Evolutionary conservation across 257 asterid species (phyloP), one percentile per base, ranked within the genome.

Genomic region (Knoxia roxburghii): DNA sequence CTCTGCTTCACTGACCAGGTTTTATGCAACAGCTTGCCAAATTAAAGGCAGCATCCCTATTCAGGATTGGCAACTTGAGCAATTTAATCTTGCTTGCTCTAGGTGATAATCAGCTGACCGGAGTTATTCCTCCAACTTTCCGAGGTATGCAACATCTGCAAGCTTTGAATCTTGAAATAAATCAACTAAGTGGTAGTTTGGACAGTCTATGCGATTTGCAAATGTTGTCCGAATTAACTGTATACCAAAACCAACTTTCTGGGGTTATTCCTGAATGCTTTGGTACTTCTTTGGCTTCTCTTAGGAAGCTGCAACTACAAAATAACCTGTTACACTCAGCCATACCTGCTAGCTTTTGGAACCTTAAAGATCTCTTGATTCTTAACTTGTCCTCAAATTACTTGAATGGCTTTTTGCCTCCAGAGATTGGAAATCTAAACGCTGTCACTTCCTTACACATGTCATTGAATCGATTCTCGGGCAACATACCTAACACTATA

Each of bases 61-160:
- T 55, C 56, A 26, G 45, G n/a, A 63, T 69, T 33, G 62, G 71
- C 40, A 74, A 74, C 21, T 27, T 62, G 5, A 68, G 71, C 65
- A 55, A 57, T 29, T 27, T 74, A 68, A 0, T 27, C 0, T 24
- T 53, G 23, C 50, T 75, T 15, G 0, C 8, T 3, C 0, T 69
- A 3, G 9, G 0, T 7, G 5, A 10, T 3, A 69, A 57, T 58
- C 12, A 32, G 0, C 46, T 75, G 51, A 45, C 4, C 1, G 64
- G 75, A 23, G 7, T 48, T 30, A 27, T 21, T 69, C 72, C 72
- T 0, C 7, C n/a, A 33, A 20, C 65, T 37, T 2, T 69, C 4
- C 10, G 35, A 8, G 61, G 10, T 6, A 11, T 74, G 46, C 4
- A 35, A 9, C 29, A 24, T 1, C 48, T 75, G 24, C 75, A 75